Evolutionary conservation across 2,329 filamentous ascomycete genomes (phyloP), one percentile per base, ranked within the genome.

Genomic region (Clonostachys chloroleuca): DNA sequence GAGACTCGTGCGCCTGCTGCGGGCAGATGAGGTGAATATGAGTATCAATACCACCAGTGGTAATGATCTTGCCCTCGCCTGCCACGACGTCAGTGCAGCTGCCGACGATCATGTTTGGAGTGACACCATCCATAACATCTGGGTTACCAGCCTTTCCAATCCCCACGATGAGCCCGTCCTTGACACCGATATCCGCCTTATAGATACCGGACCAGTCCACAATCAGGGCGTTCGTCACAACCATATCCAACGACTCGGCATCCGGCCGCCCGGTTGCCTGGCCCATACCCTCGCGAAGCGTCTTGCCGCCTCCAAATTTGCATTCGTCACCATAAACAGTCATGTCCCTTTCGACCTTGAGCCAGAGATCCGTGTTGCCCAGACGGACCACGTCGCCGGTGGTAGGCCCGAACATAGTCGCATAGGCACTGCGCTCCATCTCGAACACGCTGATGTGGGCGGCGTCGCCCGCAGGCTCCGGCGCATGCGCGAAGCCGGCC

Each of bases 21-120:
- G 92, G 92, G 60, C 92, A 96, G 63, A 97, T 96, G 59, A 92
- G 89, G 65, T 97, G 92, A 52, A 96, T 90, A 58, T 96, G 92
- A 5, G 87, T 83, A 65, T 97, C 92, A 52, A 96, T 82, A 1
- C 88, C 92, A 54, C 92, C 92, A 2, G 91, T 88, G 0, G 92
- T 97, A 46, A 97, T 71, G 52, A 97, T 96, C 70, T 89, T 89
- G 56, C 87, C 84, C 69, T 97, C 92, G 13, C 83, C 92, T 16
- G 92, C 90, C 61, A 97, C 84, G 18, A 96, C 89, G 72, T 97
- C 92, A 0, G 92, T 97, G 55, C 87, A 89, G 52, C 85, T 86
- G 12, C 92, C 92, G 10, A 96, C 82, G 2, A 96, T 72, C 83
- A 97, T 83, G 47, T 83, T 77, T 0, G 82, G 74, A 49, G 86